Conservation (phyloP, 768 basidiomycete species). For the Trametes cinnabarina region DNA sequence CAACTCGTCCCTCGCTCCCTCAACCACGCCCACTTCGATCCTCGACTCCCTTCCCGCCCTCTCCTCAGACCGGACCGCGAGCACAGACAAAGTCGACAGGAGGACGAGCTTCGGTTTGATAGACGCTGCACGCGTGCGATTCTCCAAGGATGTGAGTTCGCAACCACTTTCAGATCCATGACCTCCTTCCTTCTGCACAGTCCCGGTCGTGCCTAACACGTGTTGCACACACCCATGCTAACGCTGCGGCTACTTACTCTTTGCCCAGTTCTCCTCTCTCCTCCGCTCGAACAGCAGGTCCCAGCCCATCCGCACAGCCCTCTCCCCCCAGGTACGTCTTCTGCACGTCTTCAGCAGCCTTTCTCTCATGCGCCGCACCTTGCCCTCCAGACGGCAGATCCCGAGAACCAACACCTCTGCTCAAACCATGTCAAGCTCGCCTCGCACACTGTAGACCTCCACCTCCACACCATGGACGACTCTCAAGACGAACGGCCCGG, state of each 20-base stretch:
- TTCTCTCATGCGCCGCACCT: conserved; percentile 15
- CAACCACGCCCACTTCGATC: conserved; percentile 23
- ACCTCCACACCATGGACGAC: conserved; percentile 22
- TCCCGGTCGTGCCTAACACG: conserved; percentile 38
- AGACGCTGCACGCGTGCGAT: conserved; percentile 34
- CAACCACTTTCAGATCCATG: no score
- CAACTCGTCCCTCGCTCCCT: conserved; percentile 27
- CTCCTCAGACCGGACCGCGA: conserved; percentile 4
- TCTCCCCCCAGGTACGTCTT: conserved; percentile 17
- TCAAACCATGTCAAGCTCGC: conserved; percentile 22
- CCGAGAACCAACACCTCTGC: conserved; percentile 18
- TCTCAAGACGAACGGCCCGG: conserved; percentile 23
- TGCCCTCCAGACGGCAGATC: conserved; percentile 21
- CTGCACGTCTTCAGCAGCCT: not conserved
- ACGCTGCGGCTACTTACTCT: conserved; percentile 16
- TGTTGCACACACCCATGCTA: conserved; percentile 23
- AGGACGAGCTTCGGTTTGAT: conserved; percentile 32
- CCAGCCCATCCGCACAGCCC: conserved; percentile 16
- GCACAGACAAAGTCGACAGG: conserved; percentile 20
- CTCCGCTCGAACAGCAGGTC: conserved; percentile 29
- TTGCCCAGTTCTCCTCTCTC: conserved; percentile 28
- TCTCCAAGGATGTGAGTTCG: conserved; percentile 35
- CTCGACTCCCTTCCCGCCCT: conserved; percentile 21
- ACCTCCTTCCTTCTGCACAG: no score
- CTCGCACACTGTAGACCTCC: conserved; percentile 21